Base-by-base conservation (phyloP, 2,329 filamentous ascomycete species). In the Apiospora pterosperma region DNA sequence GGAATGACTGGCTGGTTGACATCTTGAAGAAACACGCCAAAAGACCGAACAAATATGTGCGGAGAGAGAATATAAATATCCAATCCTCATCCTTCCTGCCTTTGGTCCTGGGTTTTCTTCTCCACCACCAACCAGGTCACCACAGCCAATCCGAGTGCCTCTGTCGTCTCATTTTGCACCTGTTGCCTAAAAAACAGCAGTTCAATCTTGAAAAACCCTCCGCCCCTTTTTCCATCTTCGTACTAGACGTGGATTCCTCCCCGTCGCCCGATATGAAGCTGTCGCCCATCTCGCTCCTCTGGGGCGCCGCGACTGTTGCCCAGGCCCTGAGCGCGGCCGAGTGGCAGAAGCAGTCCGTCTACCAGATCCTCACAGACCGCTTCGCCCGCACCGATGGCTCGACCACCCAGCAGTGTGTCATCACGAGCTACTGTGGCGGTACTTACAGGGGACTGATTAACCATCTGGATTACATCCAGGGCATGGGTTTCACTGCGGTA, bases 391-490 rank as follows among this genome's bases (percentile, higher is more conserved):
- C 74, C 4, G 74, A 79, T 62, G 76, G 76, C 14, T 78, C 78
- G 36, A 77, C 77, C 2, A 69, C 72, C 4, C 61, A 69, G 6
- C 77, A 76, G 60, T 60, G 65, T 69, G 38, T 67, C 64, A 36
- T 69, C 55, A 62, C 68, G 64, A 67, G 70, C 34, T 85, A 84
- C 71, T 86, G 84, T 64, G 82, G 82, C 42, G 84, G 84, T 25
- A 82, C 80, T 21, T 86, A 78, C 75, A 69, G 75, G 62, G 84
- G 84, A 16, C 76, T 85, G 44, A 80, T 79, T 21, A 78, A 81
- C 65, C 74, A 80, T 36, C 73, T 85, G 44, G 82, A 84, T 70
- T 85, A 85, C 67, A 83, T 85, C 67, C 78, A 84, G 67, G 74
- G 75, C 58, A 79, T 82, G 74, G 80, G 79, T 2, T 81, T 80